Conservation (phyloP, 805 yeast species). For the Kuraishia capsulata region DNA sequence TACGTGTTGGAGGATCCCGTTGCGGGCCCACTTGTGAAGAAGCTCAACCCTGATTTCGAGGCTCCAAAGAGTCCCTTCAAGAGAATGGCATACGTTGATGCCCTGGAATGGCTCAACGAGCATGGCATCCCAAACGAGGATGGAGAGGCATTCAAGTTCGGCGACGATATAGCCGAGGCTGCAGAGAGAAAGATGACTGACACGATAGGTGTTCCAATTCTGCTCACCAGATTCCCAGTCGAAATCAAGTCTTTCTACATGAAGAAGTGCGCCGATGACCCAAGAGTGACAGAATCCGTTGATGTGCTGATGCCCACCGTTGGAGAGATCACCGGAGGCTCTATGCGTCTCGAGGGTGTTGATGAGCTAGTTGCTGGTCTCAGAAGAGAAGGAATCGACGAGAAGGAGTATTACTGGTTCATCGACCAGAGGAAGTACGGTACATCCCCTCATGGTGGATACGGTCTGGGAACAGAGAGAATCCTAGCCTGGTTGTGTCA, state of each 20-base stretch:
- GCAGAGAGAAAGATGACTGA: conserved; percentile 99
- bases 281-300: conserved; percentile 94
- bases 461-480: conserved; percentile 97
- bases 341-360: conserved; percentile 85
- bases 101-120: conserved; percentile 94
- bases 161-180: conserved; percentile 99
- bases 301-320: conserved; percentile 99
- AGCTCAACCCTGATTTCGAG: conserved; percentile 85
- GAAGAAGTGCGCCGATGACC: conserved; percentile 86
- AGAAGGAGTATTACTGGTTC: conserved; percentile 90
- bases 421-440: conserved; percentile 94
- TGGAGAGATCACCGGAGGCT: conserved; percentile 98
- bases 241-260: conserved; percentile 97
- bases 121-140: conserved; percentile 93
- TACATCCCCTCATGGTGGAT: conserved; percentile 98
- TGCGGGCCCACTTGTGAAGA: conserved; percentile 82
- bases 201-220: conserved; percentile 83
- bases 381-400: conserved; percentile 83
- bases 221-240: conserved; percentile 90
- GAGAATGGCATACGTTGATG: conserved; percentile 87
- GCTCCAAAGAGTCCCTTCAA: conserved; percentile 81
- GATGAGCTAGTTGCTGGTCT: conserved; percentile 86
- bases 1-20: conserved; percentile 83
- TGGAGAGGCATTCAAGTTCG: conserved; percentile 85
- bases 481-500: conserved; percentile 97